Conservation (phyloP, 1,139 yeast species). For the Taiozyma sp. region DNA sequence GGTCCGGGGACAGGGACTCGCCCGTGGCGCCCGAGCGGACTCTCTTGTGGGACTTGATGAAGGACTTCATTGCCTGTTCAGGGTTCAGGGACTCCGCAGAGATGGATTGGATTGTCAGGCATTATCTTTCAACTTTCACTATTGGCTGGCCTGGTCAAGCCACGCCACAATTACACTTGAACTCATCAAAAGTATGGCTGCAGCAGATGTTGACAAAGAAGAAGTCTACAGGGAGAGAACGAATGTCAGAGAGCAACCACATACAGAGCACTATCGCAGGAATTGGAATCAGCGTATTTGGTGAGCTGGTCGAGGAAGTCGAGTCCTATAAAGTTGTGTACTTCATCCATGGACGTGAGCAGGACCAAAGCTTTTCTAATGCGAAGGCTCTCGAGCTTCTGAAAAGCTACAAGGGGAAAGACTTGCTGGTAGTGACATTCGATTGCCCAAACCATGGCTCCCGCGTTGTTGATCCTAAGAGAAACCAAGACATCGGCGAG, state of each 20-base stretch:
- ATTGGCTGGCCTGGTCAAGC: not conserved
- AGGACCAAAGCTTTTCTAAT: not conserved
- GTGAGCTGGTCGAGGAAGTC: not conserved
- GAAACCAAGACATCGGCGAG: constrained; percentile 39
- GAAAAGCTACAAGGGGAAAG: not conserved
- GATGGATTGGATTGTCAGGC: too few species aligned
- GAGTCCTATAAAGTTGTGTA: not conserved
- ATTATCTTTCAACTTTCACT: too few species aligned
- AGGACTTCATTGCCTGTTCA: not conserved
- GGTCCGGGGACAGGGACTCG: not conserved
- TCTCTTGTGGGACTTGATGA: not conserved
- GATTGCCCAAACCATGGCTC: constrained; percentile 61
- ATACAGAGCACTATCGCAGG: not conserved
- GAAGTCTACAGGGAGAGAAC: not conserved
- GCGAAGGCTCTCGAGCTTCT: not conserved
- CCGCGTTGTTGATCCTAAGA: constrained; percentile 32
- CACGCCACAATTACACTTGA: not conserved
- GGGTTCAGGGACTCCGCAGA: not conserved
- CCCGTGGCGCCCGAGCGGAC: not conserved
- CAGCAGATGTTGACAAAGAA: too few species aligned
- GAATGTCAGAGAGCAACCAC: not conserved
- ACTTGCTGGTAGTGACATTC: constrained; percentile 44
- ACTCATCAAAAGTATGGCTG: too few species aligned
- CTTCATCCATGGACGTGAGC: not conserved
- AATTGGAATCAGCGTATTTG: not conserved